Conservation (phyloP, 441 rosid species). For the Erysimum cheiri region DNA sequence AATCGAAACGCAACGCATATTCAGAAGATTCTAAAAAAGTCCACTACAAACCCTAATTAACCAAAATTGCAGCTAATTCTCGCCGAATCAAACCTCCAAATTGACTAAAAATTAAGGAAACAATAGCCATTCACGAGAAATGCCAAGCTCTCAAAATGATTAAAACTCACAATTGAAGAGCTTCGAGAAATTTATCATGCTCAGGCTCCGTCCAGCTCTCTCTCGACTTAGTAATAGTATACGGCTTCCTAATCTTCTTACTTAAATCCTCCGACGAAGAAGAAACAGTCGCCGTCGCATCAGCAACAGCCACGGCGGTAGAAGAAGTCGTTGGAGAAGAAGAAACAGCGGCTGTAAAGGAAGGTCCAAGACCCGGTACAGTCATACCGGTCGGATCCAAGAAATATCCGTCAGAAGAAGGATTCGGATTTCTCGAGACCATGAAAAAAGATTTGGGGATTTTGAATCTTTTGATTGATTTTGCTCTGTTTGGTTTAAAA, state of each 20-base stretch:
- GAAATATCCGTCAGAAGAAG: conserved; percentile 60
- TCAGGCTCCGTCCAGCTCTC: conserved; percentile 98
- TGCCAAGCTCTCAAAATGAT: not conserved
- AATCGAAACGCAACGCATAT: not conserved
- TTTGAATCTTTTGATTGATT: not conserved
- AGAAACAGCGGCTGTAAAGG: conserved; percentile 48
- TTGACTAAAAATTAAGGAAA: not conserved
- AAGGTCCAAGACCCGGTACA: conserved; percentile 60
- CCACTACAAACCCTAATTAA: conserved; percentile 20
- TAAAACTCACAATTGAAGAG: conserved; percentile 77
- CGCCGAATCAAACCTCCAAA: conserved; percentile 28
- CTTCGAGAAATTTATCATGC: conserved; percentile 93
- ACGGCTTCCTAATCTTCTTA: conserved; percentile 87
- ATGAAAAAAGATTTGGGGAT: conserved; percentile 33
- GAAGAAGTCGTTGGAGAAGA: conserved; percentile 48
- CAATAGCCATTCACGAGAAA: conserved; percentile 2
- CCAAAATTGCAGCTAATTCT: conserved; percentile 1
- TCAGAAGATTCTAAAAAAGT: not conserved
- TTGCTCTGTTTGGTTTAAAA: not conserved
- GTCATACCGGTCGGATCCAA: conserved; percentile 80
- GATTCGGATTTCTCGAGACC: conserved; percentile 77
- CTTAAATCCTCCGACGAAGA: conserved; percentile 57
- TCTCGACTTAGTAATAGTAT: conserved; percentile 86
- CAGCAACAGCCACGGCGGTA: conserved; percentile 36
- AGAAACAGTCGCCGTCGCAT: conserved; percentile 45